These are phyloP conservation scores for Monosporascus ibericus DNA, from an alignment of 2,329 filamentous ascomycete species.

Conservation along the genomic window DNA sequence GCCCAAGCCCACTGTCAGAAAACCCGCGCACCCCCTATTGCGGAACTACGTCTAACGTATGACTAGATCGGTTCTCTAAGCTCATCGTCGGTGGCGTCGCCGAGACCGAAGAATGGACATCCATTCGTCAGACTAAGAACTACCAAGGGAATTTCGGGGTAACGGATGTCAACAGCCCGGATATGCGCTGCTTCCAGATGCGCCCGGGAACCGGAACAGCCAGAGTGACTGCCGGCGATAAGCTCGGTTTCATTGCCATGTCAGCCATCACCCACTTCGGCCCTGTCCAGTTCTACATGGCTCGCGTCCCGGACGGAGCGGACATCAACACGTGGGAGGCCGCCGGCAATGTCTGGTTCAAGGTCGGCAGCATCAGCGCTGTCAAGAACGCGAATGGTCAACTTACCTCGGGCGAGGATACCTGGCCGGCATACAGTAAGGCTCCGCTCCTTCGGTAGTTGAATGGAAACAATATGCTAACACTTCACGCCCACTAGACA, in stretches of 20 bases:
- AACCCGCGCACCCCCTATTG: too few relatives aligned
- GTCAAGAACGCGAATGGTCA: slow-evolving; percentile 9
- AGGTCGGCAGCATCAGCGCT: slow-evolving; percentile 21
- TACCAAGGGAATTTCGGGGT: slow-evolving; percentile 27
- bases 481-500: slow-evolving; percentile 9
- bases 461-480: neutral
- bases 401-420: slow-evolving; percentile 14
- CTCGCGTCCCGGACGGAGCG: slow-evolving; percentile 20
- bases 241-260: slow-evolving; percentile 23
- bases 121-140: slow-evolving; percentile 28
- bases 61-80: slow-evolving; percentile 24
- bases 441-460: too few relatives aligned
- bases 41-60: neutral
- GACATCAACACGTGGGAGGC: slow-evolving; percentile 27
- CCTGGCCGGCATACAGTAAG: slow-evolving; percentile 22
- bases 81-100: slow-evolving; percentile 19
- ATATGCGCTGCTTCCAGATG: slow-evolving; percentile 29
- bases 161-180: slow-evolving; percentile 22
- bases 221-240: slow-evolving; percentile 21
- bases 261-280: slow-evolving; percentile 24
- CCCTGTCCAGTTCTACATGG: slow-evolving; percentile 29
- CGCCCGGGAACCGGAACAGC: slow-evolving; percentile 14
- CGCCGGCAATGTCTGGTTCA: slow-evolving; percentile 28
- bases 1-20: slow-evolving; percentile 11
- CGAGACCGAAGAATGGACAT: slow-evolving; percentile 21